Percentiles rank a stretch among this genome's conserved stretches.
Conservation (phyloP, 2,329 filamentous ascomycete genomes). For the Tetracladium maxilliforme region DNA sequence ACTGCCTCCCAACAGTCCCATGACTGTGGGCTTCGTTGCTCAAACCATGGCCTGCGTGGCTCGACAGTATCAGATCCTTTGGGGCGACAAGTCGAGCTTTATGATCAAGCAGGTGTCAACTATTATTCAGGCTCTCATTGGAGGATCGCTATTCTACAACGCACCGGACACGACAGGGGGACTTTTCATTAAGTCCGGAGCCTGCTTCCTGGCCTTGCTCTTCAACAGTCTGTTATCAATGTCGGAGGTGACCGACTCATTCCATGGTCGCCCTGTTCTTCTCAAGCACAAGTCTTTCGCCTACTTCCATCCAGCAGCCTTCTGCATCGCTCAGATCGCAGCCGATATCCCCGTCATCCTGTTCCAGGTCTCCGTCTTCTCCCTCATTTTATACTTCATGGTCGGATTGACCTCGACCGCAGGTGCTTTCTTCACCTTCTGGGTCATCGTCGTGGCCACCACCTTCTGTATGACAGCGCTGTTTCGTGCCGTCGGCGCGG, state of each 20-base stretch:
- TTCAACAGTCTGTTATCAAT: conserved; percentile 48
- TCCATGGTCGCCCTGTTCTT: conserved; percentile 41
- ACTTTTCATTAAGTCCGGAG: conserved; percentile 48
- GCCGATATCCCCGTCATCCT: conserved; percentile 40
- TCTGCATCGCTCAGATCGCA: conserved; percentile 40
- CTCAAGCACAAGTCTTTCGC: conserved; percentile 43
- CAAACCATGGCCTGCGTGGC: conserved; percentile 41
- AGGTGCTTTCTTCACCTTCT: conserved; percentile 45
- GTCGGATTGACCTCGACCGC: conserved; percentile 35
- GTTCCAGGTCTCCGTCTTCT: conserved; percentile 40
- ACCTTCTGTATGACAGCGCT: conserved; percentile 43
- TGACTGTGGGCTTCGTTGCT: conserved; percentile 35
- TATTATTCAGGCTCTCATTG: conserved; percentile 43
- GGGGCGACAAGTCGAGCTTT: conserved; percentile 49
- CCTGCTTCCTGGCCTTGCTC: conserved; percentile 48
- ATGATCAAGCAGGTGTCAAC: conserved; percentile 45
- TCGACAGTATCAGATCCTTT: conserved; percentile 51
- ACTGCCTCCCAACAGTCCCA: conserved; percentile 34
- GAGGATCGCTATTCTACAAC: conserved; percentile 54
- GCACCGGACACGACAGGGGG: conserved; percentile 40
- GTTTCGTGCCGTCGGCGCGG: conserved; percentile 39
- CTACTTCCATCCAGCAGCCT: conserved; percentile 39
- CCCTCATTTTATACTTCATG: conserved; percentile 49
- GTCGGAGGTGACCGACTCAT: conserved; percentile 51
- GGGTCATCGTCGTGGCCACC: conserved; percentile 32